phyloP scores from a whole-genome alignment of 2,329 filamentous ascomycete species.

The Penicillium rolfsii region DNA sequence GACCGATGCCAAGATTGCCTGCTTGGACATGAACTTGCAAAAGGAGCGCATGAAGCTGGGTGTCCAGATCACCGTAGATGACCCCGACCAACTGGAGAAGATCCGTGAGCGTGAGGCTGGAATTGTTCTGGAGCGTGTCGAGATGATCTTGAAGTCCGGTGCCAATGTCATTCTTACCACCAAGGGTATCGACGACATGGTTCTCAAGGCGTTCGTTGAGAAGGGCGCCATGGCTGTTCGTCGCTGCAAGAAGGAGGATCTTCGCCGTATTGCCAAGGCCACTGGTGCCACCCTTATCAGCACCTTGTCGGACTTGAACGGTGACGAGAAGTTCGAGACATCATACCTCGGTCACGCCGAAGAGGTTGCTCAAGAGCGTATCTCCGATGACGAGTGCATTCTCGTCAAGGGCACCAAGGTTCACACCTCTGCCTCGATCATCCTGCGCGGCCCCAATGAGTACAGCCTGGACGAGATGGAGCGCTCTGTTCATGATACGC shows the following conservation, averaged over 20 bases:
- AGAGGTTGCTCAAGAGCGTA: constrained; percentile 96
- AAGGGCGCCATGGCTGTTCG: constrained; percentile 93
- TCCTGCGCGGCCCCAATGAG: constrained; percentile 93
- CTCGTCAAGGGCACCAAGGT: constrained; percentile 94
- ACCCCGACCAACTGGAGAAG: constrained; percentile 95
- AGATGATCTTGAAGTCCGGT: constrained; percentile 96
- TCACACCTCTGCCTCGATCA: constrained; percentile 91
- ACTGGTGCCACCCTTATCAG: constrained; percentile 92
- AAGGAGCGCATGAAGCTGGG: constrained; percentile 99
- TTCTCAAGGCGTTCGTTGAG: constrained; percentile 92
- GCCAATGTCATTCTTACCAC: constrained; percentile 96
- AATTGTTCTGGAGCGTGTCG: constrained; percentile 89
- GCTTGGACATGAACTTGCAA: constrained; percentile 96
- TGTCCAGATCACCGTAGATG: constrained; percentile 97
- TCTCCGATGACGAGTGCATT: constrained; percentile 98
- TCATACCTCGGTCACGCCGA: constrained; percentile 89
- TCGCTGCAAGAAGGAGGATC: constrained; percentile 97
- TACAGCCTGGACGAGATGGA: constrained; percentile 99
- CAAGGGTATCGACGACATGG: constrained; percentile 97
- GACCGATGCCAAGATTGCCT: constrained; percentile 92
- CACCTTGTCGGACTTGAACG: constrained; percentile 93
- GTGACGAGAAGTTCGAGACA: constrained; percentile 93
- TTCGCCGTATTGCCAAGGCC: constrained; percentile 92
- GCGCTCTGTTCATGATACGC: constrained; percentile 93
- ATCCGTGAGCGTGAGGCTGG: constrained; percentile 90